These are phyloP conservation scores for Globisporangium iwayamae DNA, from an alignment of 352 stramenopile species.

Conservation along the genomic window DNA sequence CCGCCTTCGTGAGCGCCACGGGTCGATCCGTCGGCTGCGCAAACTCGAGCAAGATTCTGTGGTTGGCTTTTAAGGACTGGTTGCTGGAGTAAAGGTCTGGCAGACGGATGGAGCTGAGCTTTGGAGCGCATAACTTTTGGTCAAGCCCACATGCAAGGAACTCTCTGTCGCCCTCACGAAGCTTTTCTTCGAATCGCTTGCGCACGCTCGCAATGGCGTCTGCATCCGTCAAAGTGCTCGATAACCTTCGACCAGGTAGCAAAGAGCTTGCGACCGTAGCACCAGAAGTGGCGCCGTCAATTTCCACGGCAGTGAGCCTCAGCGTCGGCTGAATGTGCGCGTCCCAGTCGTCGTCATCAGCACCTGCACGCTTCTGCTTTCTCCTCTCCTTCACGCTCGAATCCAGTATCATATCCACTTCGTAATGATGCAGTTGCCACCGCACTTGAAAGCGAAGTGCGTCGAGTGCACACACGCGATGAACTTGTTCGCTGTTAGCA, in stretches of 20 bases:
- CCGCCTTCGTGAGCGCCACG: slow-evolving; percentile 19
- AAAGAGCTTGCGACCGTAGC: neutral
- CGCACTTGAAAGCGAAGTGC: neutral
- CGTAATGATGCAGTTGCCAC: neutral
- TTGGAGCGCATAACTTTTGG: slow-evolving; percentile 42
- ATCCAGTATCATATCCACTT: neutral
- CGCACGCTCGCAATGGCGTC: neutral
- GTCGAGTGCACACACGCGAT: slow-evolving; percentile 8
- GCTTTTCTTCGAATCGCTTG: neutral
- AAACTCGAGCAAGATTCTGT: slow-evolving; percentile 58
- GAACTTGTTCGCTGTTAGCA: neutral
- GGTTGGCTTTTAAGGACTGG: slow-evolving; percentile 28
- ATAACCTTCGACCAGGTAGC: neutral
- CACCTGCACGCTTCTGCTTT: neutral
- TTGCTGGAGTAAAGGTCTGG: slow-evolving; percentile 27
- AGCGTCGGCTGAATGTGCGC: neutral
- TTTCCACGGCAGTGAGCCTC: neutral
- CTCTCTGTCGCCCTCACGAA: neutral
- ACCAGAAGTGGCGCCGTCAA: neutral
- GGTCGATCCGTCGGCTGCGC: slow-evolving; percentile 48
- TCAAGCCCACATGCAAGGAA: slow-evolving; percentile 52
- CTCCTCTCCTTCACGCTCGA: neutral
- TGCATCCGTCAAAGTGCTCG: neutral
- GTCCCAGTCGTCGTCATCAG: neutral
- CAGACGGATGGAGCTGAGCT: slow-evolving; percentile 47